Conservation (phyloP, 257 asterid genomes). For the Knoxia roxburghii region DNA sequence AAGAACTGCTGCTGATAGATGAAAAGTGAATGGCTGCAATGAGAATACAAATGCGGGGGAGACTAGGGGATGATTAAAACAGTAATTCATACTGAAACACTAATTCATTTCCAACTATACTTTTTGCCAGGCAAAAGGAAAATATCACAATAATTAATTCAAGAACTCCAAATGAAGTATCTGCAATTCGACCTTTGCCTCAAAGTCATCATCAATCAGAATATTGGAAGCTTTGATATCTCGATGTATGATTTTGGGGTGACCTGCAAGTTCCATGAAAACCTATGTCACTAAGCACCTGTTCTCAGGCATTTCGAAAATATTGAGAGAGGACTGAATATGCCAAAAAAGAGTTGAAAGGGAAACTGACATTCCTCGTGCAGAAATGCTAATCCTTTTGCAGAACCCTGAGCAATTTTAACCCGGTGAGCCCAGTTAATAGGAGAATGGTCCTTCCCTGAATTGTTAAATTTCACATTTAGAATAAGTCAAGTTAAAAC, state of each 20-base stretch:
- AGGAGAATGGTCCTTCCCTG: constrained; percentile 51
- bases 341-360: constrained; percentile 2
- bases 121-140: neutral
- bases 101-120: neutral
- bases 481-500: constrained; percentile 6
- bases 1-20: neutral
- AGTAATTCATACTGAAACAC: neutral
- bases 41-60: neutral
- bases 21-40: neutral
- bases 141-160: neutral
- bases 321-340: neutral
- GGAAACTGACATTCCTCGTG: constrained; percentile 78
- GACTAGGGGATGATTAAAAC: neutral
- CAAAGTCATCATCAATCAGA: constrained; percentile 70
- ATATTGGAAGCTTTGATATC: constrained; percentile 88
- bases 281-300: constrained; percentile 8
- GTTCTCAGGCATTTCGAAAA: neutral
- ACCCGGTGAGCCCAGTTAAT: constrained; percentile 70
- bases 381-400: constrained; percentile 75
- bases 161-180: neutral
- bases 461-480: constrained; percentile 21
- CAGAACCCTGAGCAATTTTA: constrained; percentile 78
- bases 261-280: constrained; percentile 47
- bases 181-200: constrained; percentile 53
- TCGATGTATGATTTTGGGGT: constrained; percentile 82